Evolutionary conservation across 208 protist species (phyloP), one percentile per base, ranked within the genome.

Genomic region (Trypanosoma scelopori): DNA sequence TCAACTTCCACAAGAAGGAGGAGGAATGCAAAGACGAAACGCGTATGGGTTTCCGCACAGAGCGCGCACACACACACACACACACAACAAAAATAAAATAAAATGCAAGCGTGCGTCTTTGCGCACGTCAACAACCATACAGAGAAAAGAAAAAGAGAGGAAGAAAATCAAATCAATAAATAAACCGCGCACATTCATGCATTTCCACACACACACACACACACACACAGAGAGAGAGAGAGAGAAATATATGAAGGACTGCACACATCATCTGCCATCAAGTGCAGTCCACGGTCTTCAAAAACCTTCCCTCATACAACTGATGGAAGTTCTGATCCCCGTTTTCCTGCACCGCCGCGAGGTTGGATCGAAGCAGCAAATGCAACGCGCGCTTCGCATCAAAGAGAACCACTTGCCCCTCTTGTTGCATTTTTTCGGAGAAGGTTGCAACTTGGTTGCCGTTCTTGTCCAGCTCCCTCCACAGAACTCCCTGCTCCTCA

Each of bases 201-300:
- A n/a, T n/a, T n/a, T n/a, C n/a, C n/a, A n/a, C n/a, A n/a, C n/a
- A n/a, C n/a, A n/a, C n/a, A n/a, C n/a, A n/a, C n/a, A n/a, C n/a
- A n/a, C n/a, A n/a, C 3, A 37, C 32, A 9, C 32, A 11, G 9
- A 9, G 9, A 37, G 9, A 51, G 28, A 5, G 35, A 3, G 20
- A 50, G 50, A 64, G 37, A 68, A 20, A 67, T 23, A 58, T n/a
- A n/a, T n/a, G n/a, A n/a, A n/a, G n/a, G n/a, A n/a, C n/a, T n/a
- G 25, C 55, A 43, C 46, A 37, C 25, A 35, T 22, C 35, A 28
- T 35, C 42, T 45, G 37, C 13, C 43, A 13, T 78, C 60, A 89
- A 49, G 83, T 87, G 60, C 90, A 95, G 50, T 91, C 82, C 30
- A 81, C 75, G 12, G 87, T 61, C 9, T 67, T 62, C 43, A 89